Base-by-base conservation (phyloP, 2,329 filamentous ascomycete species). In the Colletotrichum sp. region DNA sequence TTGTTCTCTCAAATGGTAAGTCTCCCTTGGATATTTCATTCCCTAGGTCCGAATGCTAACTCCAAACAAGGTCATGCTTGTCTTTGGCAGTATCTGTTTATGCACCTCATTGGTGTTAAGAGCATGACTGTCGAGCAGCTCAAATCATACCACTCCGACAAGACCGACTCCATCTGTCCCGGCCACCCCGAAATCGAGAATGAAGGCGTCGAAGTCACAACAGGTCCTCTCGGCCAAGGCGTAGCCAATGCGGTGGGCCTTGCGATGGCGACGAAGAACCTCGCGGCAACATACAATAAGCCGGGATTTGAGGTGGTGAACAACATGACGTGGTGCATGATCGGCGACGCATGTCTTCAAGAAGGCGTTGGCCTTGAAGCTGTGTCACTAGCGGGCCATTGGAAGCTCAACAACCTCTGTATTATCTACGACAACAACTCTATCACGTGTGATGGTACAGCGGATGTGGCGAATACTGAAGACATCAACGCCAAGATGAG, bases 371-470 rank as follows among this genome's bases (percentile, higher is more conserved):
- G 85, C 0, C 83, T 91, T 2, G 91, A 92, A 79, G 88, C 91
- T 0, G 87, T 92, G 64, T 87, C 87, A 5, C 86, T 91, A 6
- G 90, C 90, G 6, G 90, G 90, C 1, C 89, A 92, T 80, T 86
- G 87, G 81, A 86, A 85, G 77, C 84, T 92, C 16, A 88, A 89
- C 82, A 92, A 92, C 80, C 82, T 92, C 3, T 87, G 87, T 4
- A 82, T 92, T 30, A 88, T 92, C 62, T 92, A 92, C 78, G 91
- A 92, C 78, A 92, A 92, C 81, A 92, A 92, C 80, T 88, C 90
- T 78, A 84, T 92, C 64, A 92, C 90, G 6, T 92, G 90, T 78
- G 90, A 92, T 72, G 90, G 91, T 1, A 87, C 86, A 3, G 86
- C 91, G 4, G 89, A 91, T 80, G 83, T 88, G n/a, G 72, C 70